A percentile compares a stretch with the other conserved stretches of the same genome.
Evolutionary conservation across 257 asterid species (phyloP).

Genomic region (Solanum microdontum): DNA sequence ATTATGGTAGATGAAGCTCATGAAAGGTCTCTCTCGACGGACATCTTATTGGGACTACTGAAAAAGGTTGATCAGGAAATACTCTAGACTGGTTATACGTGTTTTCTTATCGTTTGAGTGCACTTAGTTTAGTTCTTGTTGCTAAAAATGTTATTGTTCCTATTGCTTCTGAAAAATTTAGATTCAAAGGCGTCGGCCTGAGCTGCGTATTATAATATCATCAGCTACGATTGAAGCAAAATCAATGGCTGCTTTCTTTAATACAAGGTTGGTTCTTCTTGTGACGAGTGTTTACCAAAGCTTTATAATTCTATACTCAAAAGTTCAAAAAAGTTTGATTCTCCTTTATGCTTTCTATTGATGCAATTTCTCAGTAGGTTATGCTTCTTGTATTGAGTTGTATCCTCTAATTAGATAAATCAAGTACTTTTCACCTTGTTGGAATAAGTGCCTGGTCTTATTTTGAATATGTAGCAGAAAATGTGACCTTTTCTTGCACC

Average conservation of each 20-base stretch:
- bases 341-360: background rate
- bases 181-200: conserved; percentile 87
- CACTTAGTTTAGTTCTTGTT: background rate
- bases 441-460: background rate
- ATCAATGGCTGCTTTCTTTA: conserved; percentile 75
- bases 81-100: background rate
- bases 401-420: background rate
- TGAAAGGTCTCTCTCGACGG: conserved; percentile 90
- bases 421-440: background rate
- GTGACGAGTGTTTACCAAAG: background rate
- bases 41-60: conserved; percentile 85
- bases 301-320: background rate
- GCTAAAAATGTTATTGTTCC: background rate
- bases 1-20: conserved; percentile 99
- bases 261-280: conserved; percentile 42
- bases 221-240: conserved; percentile 97
- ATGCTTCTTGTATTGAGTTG: background rate
- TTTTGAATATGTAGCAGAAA: background rate
- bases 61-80: conserved; percentile 51
- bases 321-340: background rate
- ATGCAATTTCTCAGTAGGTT: background rate
- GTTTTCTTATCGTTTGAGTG: background rate
- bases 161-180: conserved; percentile 4
- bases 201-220: conserved; percentile 78
- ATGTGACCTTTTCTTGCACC: background rate